phyloP scores from a whole-genome alignment of 345 rosid species.

The Populus pruinosa region DNA sequence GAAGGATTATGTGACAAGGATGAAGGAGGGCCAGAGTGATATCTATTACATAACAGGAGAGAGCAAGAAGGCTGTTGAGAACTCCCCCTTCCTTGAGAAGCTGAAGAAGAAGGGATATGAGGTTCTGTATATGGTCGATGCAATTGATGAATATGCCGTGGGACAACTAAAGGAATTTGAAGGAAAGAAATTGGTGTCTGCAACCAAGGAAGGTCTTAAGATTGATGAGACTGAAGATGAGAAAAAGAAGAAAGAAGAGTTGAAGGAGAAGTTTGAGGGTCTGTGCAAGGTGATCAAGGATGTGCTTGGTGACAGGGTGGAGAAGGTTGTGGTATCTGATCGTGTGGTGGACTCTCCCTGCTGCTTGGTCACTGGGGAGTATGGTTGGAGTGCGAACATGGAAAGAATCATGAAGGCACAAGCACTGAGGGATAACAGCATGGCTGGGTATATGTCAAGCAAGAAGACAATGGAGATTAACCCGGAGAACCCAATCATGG shows the following conservation, averaged over 20 bases:
- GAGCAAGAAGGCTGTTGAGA: constrained; percentile 26
- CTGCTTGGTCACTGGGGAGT: constrained; percentile 19
- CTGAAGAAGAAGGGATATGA: constrained; percentile 20
- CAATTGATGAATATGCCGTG: constrained; percentile 18
- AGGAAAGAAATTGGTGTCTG: constrained; percentile 21
- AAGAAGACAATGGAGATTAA: constrained; percentile 25
- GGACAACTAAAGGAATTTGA: constrained; percentile 17
- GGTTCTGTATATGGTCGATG: constrained; percentile 19
- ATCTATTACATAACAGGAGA: constrained; percentile 26
- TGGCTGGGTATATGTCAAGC: constrained; percentile 20
- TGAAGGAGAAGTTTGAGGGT: constrained; percentile 16
- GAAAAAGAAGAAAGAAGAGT: constrained; percentile 10
- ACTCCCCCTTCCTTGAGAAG: constrained; percentile 24
- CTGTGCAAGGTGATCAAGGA: constrained; percentile 22
- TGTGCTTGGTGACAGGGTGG: constrained; percentile 19
- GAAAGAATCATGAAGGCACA: constrained; percentile 23
- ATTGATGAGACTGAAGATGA: constrained; percentile 18
- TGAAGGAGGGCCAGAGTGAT: constrained; percentile 28
- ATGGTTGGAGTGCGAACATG: constrained; percentile 19
- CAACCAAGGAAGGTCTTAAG: constrained; percentile 22
- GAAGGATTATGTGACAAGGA: constrained; percentile 27
- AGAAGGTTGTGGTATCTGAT: constrained; percentile 20
- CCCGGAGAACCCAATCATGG: constrained; percentile 18
- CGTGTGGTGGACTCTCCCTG: constrained; percentile 21
- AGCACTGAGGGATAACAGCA: constrained; percentile 19